Evolutionary conservation across 257 asterid species (phyloP).

Genomic region (Nicotiana undulata): DNA sequence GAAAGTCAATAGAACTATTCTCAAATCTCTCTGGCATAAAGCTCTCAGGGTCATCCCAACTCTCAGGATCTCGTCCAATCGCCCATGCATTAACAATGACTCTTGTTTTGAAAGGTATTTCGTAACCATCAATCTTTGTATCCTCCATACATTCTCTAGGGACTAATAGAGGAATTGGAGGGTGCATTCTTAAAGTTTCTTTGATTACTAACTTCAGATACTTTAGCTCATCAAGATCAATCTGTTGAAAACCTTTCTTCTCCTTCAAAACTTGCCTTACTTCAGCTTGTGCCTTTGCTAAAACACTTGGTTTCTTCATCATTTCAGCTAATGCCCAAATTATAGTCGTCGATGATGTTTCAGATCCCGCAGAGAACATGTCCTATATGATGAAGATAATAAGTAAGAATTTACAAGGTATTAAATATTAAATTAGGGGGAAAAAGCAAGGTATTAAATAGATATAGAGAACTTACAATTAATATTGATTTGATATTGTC

Average conservation of each 20-base stretch:
- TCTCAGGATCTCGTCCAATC: constrained; percentile 17
- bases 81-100: constrained; percentile 20
- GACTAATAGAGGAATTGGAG: constrained; percentile 10
- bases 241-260: constrained; percentile 3
- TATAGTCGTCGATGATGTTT: constrained; percentile 5
- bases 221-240: constrained; percentile 2
- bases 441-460: no score
- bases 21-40: constrained; percentile 21
- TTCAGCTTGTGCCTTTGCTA: constrained; percentile 18
- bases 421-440: neutral
- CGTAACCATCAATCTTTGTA: constrained; percentile 9
- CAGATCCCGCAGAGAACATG: constrained; percentile 10
- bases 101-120: constrained; percentile 6
- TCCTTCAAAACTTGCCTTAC: neutral
- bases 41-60: constrained; percentile 14
- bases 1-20: constrained; percentile 5
- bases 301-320: constrained; percentile 16
- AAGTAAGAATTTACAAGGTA: neutral
- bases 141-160: constrained; percentile 19
- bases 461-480: neutral
- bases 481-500: constrained; percentile 15
- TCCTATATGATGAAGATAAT: constrained; percentile 2
- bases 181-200: constrained; percentile 24
- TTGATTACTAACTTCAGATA: constrained; percentile 16
- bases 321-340: constrained; percentile 20